Conservation (phyloP, 352 stramenopile species). For the Phytophthora litchii region DNA sequence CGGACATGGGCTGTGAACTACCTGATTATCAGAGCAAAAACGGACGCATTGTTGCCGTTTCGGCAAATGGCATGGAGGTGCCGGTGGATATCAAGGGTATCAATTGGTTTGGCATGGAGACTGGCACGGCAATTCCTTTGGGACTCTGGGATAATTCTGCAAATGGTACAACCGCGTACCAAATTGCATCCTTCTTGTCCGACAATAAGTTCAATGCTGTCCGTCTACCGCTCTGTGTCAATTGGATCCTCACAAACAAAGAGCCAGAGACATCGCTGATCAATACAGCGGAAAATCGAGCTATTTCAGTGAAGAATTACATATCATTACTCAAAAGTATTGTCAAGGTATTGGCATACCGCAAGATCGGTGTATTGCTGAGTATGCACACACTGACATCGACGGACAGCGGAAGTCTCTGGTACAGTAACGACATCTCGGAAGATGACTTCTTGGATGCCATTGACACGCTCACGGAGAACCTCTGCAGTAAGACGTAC, state of each 20-base stretch:
- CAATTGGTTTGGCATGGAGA: constrained; percentile 85
- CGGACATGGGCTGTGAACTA: constrained; percentile 61
- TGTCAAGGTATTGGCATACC: constrained; percentile 57
- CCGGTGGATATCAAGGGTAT: constrained; percentile 71
- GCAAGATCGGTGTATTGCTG: constrained; percentile 62
- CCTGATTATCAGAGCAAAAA: constrained; percentile 80
- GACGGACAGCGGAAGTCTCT: constrained; percentile 46
- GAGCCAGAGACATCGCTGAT: constrained; percentile 49
- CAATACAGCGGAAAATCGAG: constrained; percentile 65
- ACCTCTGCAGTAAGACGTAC: constrained; percentile 58
- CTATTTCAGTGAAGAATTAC: constrained; percentile 59
- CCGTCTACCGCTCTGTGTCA: constrained; percentile 66
- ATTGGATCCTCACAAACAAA: constrained; percentile 68
- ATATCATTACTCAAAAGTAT: constrained; percentile 57
- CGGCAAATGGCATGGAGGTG: constrained; percentile 60
- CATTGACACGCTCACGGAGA: constrained; percentile 52
- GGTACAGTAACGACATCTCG: constrained; percentile 47
- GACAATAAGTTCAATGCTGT: constrained; percentile 84
- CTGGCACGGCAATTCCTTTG: constrained; percentile 63
- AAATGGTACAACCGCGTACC: constrained; percentile 78
- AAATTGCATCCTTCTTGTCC: constrained; percentile 70
- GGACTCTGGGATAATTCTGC: constrained; percentile 73
- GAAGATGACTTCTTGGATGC: constrained; percentile 52
- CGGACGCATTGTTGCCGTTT: constrained; percentile 58
- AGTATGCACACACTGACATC: constrained; percentile 68